These are phyloP conservation scores for Immersiporthe knoxdaviesiana DNA, from an alignment of 2,329 filamentous ascomycete genomes.

Conservation along the genomic window DNA sequence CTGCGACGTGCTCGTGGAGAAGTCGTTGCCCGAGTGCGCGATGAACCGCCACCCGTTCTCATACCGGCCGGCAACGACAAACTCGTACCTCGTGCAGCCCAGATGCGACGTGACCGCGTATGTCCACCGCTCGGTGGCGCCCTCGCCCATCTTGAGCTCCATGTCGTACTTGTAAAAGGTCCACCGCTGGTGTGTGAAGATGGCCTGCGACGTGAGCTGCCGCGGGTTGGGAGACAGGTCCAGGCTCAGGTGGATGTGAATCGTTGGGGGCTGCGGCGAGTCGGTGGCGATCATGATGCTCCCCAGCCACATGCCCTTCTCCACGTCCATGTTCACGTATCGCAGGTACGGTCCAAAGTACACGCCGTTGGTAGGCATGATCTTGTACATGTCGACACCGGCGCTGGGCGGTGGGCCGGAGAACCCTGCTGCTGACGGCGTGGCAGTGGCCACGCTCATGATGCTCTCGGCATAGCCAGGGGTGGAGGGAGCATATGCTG, in stretches of 20 bases:
- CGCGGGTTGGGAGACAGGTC: constrained; percentile 92
- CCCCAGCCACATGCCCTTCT: constrained; percentile 87
- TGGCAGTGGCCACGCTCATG: constrained; percentile 76
- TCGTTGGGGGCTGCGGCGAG: constrained; percentile 87
- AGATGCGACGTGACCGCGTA: constrained; percentile 97
- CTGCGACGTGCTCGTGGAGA: constrained; percentile 82
- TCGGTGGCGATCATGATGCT: constrained; percentile 94
- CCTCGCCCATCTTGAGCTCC: constrained; percentile 86
- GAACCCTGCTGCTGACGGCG: constrained; percentile 80
- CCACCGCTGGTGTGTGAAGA: constrained; percentile 91
- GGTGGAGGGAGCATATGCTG: constrained; percentile 80
- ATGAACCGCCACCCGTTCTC: constrained; percentile 96
- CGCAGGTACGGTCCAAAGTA: constrained; percentile 97
- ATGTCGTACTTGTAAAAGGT: constrained; percentile 95
- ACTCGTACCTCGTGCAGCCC: constrained; percentile 97
- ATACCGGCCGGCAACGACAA: constrained; percentile 85
- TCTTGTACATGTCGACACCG: constrained; percentile 92
- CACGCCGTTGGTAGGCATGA: constrained; percentile 91
- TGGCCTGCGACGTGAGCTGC: constrained; percentile 79
- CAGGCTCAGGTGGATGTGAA: constrained; percentile 88
- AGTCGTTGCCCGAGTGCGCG: constrained; percentile 95
- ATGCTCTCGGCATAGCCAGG: constrained; percentile 86
- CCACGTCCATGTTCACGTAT: constrained; percentile 96
- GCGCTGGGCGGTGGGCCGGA: constrained; percentile 84
- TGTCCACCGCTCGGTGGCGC: constrained; percentile 83